These are phyloP conservation scores for Brassica cretica DNA, from an alignment of 345 rosid genomes.

Conservation along the genomic window DNA sequence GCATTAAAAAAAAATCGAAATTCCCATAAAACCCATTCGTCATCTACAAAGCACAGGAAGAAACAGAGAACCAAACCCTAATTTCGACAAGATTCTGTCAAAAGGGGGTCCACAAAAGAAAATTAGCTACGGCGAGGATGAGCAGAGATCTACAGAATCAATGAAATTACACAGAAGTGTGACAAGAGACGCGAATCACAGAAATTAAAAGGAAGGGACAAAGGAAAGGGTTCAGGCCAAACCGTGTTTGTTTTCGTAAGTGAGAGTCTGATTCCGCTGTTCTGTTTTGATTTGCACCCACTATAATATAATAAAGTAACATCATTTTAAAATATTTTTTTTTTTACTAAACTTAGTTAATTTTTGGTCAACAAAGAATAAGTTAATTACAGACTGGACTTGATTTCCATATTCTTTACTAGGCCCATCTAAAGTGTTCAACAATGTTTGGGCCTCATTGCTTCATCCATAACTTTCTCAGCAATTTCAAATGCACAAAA, in stretches of 20 bases:
- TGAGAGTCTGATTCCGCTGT: background rate
- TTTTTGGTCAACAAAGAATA: background rate
- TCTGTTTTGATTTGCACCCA: background rate
- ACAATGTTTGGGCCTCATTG: background rate
- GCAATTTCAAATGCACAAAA: background rate
- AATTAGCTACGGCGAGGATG: background rate
- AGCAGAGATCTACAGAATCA: background rate
- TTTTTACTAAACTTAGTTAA: too few species aligned
- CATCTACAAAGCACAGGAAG: background rate
- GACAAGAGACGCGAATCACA: background rate
- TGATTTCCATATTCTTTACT: background rate
- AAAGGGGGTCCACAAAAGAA: background rate
- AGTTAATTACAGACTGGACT: background rate
- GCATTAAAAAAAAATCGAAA: background rate
- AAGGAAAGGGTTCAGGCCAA: background rate
- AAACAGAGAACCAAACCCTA: slow-evolving; percentile 5
- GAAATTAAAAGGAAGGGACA: background rate
- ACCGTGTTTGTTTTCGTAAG: background rate
- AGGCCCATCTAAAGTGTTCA: slow-evolving; percentile 9
- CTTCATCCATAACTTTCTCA: background rate
- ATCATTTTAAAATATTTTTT: background rate
- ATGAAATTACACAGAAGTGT: background rate
- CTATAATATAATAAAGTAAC: background rate
- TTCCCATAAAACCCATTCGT: background rate
- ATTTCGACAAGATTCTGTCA: background rate